Conservation (phyloP, 2,329 filamentous ascomycete species). For the Verticillium alfalfae region DNA sequence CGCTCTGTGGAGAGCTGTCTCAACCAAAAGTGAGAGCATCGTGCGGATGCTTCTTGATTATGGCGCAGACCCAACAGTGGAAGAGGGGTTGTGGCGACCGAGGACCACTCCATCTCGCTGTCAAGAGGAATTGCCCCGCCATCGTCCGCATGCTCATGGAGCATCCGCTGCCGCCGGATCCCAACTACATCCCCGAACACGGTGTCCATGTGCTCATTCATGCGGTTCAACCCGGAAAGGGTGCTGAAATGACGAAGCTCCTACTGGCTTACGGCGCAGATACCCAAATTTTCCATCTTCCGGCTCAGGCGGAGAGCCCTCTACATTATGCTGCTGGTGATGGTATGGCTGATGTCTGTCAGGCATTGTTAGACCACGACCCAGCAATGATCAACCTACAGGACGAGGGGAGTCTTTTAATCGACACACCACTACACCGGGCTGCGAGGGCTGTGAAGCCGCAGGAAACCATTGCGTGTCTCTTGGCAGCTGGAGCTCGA, state of each 20-base stretch:
- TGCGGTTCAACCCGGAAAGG: not conserved
- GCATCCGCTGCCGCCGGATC: constrained; percentile 8
- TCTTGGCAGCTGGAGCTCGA: constrained; percentile 14
- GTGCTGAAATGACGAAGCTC: constrained; percentile 8
- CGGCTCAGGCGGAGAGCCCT: constrained; percentile 4
- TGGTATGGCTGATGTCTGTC: constrained; percentile 10
- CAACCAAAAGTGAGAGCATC: constrained; percentile 4
- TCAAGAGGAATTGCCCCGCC: not conserved
- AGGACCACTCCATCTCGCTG: constrained; percentile 9
- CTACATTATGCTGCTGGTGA: constrained; percentile 11
- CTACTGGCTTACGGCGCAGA: constrained; percentile 15
- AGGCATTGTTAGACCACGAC: constrained; percentile 13
- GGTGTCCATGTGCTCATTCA: not conserved
- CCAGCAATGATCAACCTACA: constrained; percentile 13
- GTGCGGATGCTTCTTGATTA: constrained; percentile 14
- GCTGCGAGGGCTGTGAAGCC: constrained; percentile 9
- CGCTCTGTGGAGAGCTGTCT: constrained; percentile 4
- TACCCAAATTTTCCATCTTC: constrained; percentile 5
- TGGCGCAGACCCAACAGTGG: constrained; percentile 15
- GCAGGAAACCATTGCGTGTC: constrained; percentile 6
- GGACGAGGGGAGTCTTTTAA: constrained; percentile 5
- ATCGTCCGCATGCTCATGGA: constrained; percentile 12
- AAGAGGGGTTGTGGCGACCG: constrained; percentile 12
- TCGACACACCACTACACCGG: constrained; percentile 11
- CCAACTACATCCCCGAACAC: constrained; percentile 9